Base-by-base conservation (phyloP, 768 basidiomycete genomes). In the Termitomyces sp. region DNA sequence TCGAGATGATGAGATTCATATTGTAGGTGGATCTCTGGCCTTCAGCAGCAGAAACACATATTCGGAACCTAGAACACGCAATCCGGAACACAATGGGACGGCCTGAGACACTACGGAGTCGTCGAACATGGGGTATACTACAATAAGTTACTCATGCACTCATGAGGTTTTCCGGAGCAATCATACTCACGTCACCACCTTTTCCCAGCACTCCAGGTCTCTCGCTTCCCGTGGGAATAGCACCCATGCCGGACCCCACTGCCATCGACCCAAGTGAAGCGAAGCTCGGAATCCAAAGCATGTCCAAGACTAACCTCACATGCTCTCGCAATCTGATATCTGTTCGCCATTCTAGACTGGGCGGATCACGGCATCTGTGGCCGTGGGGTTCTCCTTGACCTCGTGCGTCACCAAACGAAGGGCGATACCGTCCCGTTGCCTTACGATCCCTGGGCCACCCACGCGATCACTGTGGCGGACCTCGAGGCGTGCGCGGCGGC, bases 71-170 rank as follows among this genome's bases (percentile, higher is more conserved):
- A 88, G 86, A 88, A 89, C 61, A 86, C 86, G 0, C 87, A 88
- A 71, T 86, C 85, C 0, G 85, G 86, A 9, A 78, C 84, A 4
- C 86, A 89, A 62, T 87, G 86, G 86, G 87, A 88, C 62, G 85
- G 86, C 8, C 55, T 87, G 66, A 76, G 80, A 58, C 85, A 88
- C 62, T 84, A 77, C 63, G 84, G 84, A 3, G 58, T 87, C 42
- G 48, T 68, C 0, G 76, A 81, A 16, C 79, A 86, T 60, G 74
- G 74, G 3, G 72, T 86, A 22, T 86, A 83, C 65, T 88, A 87
- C 68, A 83, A 87, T 71, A 84, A 86, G 85, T 85, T 61, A 46
- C 14, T 55, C 18, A 33, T 43, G n/a, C 22, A 10, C 20, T 40
- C 32, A 20, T 48, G 12, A 13, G 33, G 7, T 36, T 12, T 18